A percentile compares a stretch with the other conserved stretches of the same genome.
phyloP scores from a whole-genome alignment of 2,329 filamentous ascomycete species.

The Pseudocercospora macadamiae region DNA sequence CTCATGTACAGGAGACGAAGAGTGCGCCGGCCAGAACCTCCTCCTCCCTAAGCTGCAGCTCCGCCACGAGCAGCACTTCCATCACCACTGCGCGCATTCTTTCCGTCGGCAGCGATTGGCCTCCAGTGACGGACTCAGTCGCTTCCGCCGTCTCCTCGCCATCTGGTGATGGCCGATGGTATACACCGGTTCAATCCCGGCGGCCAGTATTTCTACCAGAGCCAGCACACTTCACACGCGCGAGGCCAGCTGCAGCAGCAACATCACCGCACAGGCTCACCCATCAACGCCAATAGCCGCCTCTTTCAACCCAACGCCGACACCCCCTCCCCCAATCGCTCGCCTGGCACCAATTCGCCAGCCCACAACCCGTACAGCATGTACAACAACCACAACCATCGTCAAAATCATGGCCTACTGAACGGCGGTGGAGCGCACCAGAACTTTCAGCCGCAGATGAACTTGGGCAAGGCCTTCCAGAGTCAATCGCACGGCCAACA shows the following conservation, averaged over 20 bases:
- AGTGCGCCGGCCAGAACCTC: conserved; percentile 48
- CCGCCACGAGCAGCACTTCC: conserved; percentile 25
- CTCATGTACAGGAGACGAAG: conserved; percentile 56
- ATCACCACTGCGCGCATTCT: conserved; percentile 25
- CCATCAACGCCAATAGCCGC: conserved; percentile 43
- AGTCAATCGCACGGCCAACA: conserved; percentile 57
- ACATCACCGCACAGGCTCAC: conserved; percentile 48
- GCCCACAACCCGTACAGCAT: conserved; percentile 76
- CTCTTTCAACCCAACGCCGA: conserved; percentile 50
- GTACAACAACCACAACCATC: conserved; percentile 69
- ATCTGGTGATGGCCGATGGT: conserved; percentile 70
- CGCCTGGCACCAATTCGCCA: conserved; percentile 55
- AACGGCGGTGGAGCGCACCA: conserved; percentile 69
- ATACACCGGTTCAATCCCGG: conserved; percentile 64
- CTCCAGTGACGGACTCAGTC: conserved; percentile 13
- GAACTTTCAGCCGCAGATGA: conserved; percentile 56
- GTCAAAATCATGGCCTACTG: conserved; percentile 74
- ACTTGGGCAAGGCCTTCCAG: conserved; percentile 71
- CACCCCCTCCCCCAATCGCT: conserved; percentile 62
- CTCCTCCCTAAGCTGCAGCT: conserved; percentile 43
- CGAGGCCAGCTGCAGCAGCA: conserved; percentile 43
- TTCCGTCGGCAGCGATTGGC: conserved; percentile 9
- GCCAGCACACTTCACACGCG: conserved; percentile 53
- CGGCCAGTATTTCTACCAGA: conserved; percentile 62
- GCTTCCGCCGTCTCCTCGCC: conserved; percentile 26